phyloP scores from a whole-genome alignment of 139 green algal genomes.

The Coelastrella sp. region DNA sequence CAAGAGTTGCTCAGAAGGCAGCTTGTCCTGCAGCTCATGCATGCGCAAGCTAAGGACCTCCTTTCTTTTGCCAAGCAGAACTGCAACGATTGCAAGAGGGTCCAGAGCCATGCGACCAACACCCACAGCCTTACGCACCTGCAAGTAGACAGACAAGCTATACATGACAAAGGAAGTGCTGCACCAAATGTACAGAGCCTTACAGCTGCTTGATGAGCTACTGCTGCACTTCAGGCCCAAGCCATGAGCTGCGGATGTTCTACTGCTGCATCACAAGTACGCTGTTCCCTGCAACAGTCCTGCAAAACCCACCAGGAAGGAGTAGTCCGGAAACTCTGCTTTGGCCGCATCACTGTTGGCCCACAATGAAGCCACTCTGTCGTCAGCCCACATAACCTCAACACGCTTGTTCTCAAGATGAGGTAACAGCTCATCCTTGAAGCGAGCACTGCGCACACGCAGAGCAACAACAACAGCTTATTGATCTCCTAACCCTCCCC shows the following conservation, averaged over 20 bases:
- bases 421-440: constrained; percentile 45
- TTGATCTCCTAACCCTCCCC: no score
- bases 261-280: neutral
- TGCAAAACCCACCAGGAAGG: constrained; percentile 18
- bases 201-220: no score
- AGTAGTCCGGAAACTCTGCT: constrained; percentile 75
- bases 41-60: constrained; percentile 58
- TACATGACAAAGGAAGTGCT: no score
- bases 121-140: constrained; percentile 87
- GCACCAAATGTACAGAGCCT: no score
- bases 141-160: constrained; percentile 23
- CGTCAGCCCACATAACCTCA: constrained; percentile 70
- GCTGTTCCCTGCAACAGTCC: neutral
- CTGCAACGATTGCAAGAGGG: constrained; percentile 84
- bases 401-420: constrained; percentile 71
- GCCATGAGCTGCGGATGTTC: no score
- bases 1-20: constrained; percentile 22
- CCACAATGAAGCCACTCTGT: constrained; percentile 84
- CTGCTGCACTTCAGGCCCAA: no score
- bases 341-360: constrained; percentile 73
- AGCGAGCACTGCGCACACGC: constrained; percentile 2
- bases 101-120: constrained; percentile 86
- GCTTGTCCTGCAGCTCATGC: constrained; percentile 44
- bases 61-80: constrained; percentile 75
- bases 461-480: no score